Percentiles rank a stretch among this genome's conserved stretches.
Evolutionary conservation across 2,329 filamentous ascomycete species (phyloP).

Genomic region (Venturia aucupariae): DNA sequence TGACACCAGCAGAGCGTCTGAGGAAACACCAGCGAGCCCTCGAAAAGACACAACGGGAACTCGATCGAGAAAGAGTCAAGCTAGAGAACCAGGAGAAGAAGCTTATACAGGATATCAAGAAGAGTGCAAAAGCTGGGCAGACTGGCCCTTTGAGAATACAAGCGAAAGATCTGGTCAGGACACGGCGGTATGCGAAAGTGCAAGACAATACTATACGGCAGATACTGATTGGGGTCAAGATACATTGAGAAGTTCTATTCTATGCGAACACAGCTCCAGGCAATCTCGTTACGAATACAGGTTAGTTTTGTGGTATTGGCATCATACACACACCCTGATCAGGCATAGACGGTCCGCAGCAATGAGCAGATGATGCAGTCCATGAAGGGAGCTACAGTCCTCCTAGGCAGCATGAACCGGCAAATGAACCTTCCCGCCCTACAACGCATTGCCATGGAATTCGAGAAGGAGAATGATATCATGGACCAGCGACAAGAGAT

Average conservation of each 20-base stretch:
- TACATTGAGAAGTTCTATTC: slow-evolving; percentile 98
- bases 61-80: slow-evolving; percentile 90
- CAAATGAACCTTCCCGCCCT: slow-evolving; percentile 95
- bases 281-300: slow-evolving; percentile 90
- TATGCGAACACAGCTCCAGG: slow-evolving; percentile 94
- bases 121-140: slow-evolving; percentile 94
- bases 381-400: slow-evolving; percentile 93
- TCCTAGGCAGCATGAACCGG: slow-evolving; percentile 92
- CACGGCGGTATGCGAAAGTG: slow-evolving; percentile 52
- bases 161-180: slow-evolving; percentile 91
- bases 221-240: slow-evolving; percentile 34
- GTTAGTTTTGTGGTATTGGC: slow-evolving; percentile 38
- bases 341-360: slow-evolving; percentile 74
- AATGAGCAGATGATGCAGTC: slow-evolving; percentile 99
- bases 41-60: slow-evolving; percentile 92
- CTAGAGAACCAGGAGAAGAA: slow-evolving; percentile 99
- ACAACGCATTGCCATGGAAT: slow-evolving; percentile 97
- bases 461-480: slow-evolving; percentile 96
- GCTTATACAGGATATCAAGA: slow-evolving; percentile 90
- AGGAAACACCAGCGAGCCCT: slow-evolving; percentile 93
- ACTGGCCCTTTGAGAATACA: slow-evolving; percentile 99
- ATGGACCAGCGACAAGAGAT: slow-evolving; percentile 99
- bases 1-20: slow-evolving; percentile 88
- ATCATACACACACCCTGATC: slow-evolving; percentile 17
- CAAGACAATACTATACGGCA: background rate